Conservation (phyloP, 306 rosid genomes). For the Adenanthera pavonina region DNA sequence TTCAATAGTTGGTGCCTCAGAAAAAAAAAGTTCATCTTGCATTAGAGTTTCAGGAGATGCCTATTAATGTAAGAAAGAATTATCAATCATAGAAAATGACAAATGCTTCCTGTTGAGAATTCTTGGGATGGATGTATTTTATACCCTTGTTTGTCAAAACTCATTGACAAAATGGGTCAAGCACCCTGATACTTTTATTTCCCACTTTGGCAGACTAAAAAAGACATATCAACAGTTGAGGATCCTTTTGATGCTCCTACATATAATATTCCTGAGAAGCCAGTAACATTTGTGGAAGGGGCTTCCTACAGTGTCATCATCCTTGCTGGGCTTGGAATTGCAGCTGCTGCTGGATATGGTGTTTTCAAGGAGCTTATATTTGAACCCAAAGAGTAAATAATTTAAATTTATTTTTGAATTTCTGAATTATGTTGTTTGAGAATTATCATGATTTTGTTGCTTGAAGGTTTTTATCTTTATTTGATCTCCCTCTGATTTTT, state of each 20-base stretch:
- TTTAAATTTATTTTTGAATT: constrained; percentile 1
- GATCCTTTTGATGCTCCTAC: constrained; percentile 92
- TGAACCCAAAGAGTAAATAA: constrained; percentile 88
- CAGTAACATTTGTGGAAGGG: constrained; percentile 73
- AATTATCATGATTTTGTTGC: neutral
- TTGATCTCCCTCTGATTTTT: neutral
- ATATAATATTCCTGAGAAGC: constrained; percentile 82
- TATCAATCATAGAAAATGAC: neutral
- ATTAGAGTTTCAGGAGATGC: neutral
- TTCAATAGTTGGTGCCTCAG: neutral
- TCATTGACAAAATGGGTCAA: neutral
- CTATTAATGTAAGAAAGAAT: constrained; percentile 10
- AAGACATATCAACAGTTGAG: constrained; percentile 78
- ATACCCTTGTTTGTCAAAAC: neutral
- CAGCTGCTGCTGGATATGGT: constrained; percentile 85
- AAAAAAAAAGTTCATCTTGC: neutral
- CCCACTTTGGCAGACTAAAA: constrained; percentile 62
- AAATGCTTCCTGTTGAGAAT: neutral
- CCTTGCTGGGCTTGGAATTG: constrained; percentile 71
- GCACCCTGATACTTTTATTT: neutral
- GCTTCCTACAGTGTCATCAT: constrained; percentile 72
- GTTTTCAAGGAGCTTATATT: constrained; percentile 95
- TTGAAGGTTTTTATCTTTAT: constrained; percentile 25
- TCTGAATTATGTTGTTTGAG: neutral
- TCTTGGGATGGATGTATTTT: neutral